Conservation (phyloP, 2,329 filamentous ascomycete species). For the Fusarium sp. region DNA sequence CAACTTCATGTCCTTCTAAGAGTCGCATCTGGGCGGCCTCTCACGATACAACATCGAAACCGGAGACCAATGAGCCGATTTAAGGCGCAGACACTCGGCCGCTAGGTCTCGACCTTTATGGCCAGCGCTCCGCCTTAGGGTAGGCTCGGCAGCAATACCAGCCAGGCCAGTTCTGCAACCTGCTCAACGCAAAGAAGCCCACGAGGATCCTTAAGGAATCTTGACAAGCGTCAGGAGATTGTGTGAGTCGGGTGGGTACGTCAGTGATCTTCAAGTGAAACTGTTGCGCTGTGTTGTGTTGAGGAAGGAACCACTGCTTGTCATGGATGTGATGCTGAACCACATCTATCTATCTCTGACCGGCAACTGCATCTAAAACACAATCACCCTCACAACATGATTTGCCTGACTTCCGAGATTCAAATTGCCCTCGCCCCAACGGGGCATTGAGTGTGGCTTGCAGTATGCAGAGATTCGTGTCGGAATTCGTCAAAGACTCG, state of each 20-base stretch:
- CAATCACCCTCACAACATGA: neutral
- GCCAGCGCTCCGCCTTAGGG: neutral
- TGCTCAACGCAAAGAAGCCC: slow-evolving; percentile 7
- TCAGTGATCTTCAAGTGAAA: neutral
- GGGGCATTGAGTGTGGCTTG: slow-evolving; percentile 16
- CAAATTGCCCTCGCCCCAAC: neutral
- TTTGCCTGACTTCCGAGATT: neutral
- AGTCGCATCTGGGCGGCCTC: slow-evolving; percentile 11
- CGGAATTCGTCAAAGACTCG: slow-evolving; percentile 6
- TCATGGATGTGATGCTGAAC: neutral
- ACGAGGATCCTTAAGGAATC: neutral
- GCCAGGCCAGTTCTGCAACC: slow-evolving; percentile 19
- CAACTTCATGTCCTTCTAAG: neutral
- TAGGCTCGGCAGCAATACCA: slow-evolving; percentile 4
- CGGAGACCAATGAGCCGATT: slow-evolving; percentile 16
- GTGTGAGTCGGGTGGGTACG: neutral
- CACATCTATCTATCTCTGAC: neutral
- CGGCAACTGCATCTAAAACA: neutral
- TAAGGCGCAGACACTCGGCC: slow-evolving; percentile 6
- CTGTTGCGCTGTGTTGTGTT: neutral
- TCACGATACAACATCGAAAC: slow-evolving; percentile 8
- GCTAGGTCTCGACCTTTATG: neutral
- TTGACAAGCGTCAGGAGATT: neutral
- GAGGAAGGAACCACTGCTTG: neutral
- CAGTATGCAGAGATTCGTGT: slow-evolving; percentile 5